Evolutionary conservation across 352 stramenopile genomes (phyloP).

Genomic region (Phytophthora tentaculata): DNA sequence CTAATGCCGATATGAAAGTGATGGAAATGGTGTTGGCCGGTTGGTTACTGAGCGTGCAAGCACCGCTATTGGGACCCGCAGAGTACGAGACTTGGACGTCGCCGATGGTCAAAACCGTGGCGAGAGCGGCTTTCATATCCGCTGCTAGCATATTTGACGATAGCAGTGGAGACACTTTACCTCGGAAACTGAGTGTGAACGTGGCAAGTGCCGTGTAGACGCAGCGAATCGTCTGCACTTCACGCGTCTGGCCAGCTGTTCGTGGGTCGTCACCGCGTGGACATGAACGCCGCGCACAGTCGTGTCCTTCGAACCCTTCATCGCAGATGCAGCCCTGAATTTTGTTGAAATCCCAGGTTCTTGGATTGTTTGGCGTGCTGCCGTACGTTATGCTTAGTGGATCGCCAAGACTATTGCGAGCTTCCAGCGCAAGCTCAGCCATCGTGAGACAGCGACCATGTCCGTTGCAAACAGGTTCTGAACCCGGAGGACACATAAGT

Average conservation of each 20-base stretch:
- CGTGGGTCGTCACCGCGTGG: constrained; percentile 73
- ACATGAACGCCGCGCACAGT: constrained; percentile 77
- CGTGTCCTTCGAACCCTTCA: constrained; percentile 78
- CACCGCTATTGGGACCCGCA: constrained; percentile 34
- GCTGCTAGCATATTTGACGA: constrained; percentile 43
- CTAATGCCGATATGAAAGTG: constrained; percentile 60
- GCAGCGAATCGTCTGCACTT: constrained; percentile 73
- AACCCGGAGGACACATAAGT: constrained; percentile 67
- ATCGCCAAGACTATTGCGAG: constrained; percentile 53
- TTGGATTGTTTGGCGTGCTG: constrained; percentile 64
- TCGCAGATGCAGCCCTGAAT: constrained; percentile 92
- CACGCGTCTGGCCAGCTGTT: constrained; percentile 60
- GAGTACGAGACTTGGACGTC: constrained; percentile 64
- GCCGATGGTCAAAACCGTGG: constrained; percentile 45
- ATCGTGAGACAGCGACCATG: constrained; percentile 77
- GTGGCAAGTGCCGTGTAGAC: constrained; percentile 43
- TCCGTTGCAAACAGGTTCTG: constrained; percentile 58
- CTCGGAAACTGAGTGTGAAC: constrained; percentile 76
- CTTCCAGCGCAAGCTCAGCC: constrained; percentile 60
- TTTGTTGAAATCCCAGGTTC: constrained; percentile 88
- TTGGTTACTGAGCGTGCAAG: constrained; percentile 53
- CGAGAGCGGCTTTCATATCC: constrained; percentile 51
- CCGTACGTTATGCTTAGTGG: constrained; percentile 67
- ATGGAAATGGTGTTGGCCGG: constrained; percentile 65
- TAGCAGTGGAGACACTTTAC: constrained; percentile 43